Base-by-base conservation (phyloP, 129 eudicot species). In the Saussurea involucrata region DNA sequence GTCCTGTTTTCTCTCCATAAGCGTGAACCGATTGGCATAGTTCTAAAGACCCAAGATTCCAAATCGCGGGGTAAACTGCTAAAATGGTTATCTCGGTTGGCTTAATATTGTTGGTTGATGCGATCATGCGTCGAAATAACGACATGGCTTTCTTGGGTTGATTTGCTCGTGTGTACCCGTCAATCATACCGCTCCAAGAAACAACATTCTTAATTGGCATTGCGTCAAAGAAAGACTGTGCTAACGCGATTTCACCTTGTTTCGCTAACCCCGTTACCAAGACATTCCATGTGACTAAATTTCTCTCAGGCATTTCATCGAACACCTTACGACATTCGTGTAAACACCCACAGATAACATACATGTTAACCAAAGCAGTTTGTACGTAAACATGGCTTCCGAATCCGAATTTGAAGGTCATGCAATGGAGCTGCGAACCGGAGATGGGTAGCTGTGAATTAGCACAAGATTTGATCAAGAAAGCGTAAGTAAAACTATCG, bases 101-200 rank as follows among this genome's bases (percentile, higher is more conserved):
- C 73, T 72, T 70, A 5, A 58, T 21, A 37, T n/a, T 12, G 24
- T 29, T 25, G 10, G 17, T 40, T 13, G 74, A 24, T 0, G 24
- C 28, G 24, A 83, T 70, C 90, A 86, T 81, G 24, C 65, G 68
- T 76, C 73, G 60, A 21, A 86, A 86, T 63, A 86, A 77, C 0
- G 34, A 68, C 0, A 86, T 15, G 1, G 86, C 83, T 75, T 81
- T 86, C 1, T 83, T 83, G 12, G 78, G 69, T 63, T 66, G 53
- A 15, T 64, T 81, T 9, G 78, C 72, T 42, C 73, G 86, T 8
- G 84, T 83, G 53, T 83, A 86, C 69, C 90, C 90, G 6, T 86
- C 81, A 13, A 86, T 76, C 83, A 86, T 80, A 66, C 87, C 86
- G 28, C 84, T 86, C 87, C 87, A 86, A 69, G 90, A 76, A 55